Evolutionary conservation across 805 yeast species (phyloP), one percentile per base, ranked within the genome.

Genomic region (Blastobotrys terrestris): DNA sequence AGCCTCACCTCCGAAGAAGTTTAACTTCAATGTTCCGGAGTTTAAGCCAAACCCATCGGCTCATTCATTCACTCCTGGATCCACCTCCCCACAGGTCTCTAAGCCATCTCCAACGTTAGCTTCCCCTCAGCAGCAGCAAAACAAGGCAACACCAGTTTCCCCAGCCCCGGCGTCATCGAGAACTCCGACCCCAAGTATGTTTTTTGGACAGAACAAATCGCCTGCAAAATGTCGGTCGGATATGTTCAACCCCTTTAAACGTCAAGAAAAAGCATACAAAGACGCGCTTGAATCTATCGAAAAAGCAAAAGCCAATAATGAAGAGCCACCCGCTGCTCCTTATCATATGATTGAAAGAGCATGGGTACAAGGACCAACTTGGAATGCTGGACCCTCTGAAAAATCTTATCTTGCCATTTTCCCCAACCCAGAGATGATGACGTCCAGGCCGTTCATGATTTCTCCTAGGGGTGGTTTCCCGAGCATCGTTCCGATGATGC

Each of bases 301-400:
- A 35, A 18, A 22, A 6, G 53, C 40, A 39, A 40, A 35, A 15
- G 31, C 50, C 21, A 15, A 44, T 8, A 21, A 42, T 18, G 31
- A 44, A 15, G 43, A 20, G 43, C 19, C 50, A 8, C 31, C 31
- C 26, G 39, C 20, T 20, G 40, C 46, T 3, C 31, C 40, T 15
- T 15, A 19, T 14, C 53, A 55, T 40, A 22, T 35, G 14, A 72
- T 83, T 55, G 90, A 83, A 58, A 80, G 74, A 60, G 82, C 94
- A 4, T 87, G 78, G 65, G 74, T 75, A 42, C 84, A 92, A 0
- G 83, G 87, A 7, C 95, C 95, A 49, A 84, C 91, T 0, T 87
- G 95, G 95, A 73, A 75, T 19, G 70, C 77, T 47, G 80, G 82
- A 2, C 67, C 77, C 20, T 85, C 80, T 44, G 81, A 78, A 53